Percentiles rank a stretch among this genome's conserved stretches.
phyloP scores from a whole-genome alignment of 2,329 filamentous ascomycete species.

The Sporothrix humicola region DNA sequence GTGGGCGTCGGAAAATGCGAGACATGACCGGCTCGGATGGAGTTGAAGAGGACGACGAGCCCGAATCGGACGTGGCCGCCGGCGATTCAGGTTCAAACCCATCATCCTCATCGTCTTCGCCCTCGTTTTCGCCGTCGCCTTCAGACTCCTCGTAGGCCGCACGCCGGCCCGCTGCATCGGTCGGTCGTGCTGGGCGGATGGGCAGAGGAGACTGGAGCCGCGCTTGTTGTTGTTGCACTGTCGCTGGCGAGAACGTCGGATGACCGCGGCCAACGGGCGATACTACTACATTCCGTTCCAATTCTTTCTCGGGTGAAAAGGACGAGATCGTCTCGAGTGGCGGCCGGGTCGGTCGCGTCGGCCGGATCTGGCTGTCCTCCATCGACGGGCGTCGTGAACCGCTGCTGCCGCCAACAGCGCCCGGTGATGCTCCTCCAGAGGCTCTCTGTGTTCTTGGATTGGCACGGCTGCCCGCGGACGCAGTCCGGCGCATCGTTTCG shows the following conservation, averaged over 20 bases:
- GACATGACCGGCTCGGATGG: conserved; percentile 62
- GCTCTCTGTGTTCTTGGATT: neutral
- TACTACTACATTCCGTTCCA: neutral
- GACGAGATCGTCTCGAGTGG: conserved; percentile 39
- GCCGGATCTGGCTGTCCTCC: conserved; percentile 23
- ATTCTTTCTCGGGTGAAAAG: neutral
- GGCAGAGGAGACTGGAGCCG: conserved; percentile 31
- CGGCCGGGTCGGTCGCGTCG: conserved; percentile 46
- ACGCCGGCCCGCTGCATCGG: neutral
- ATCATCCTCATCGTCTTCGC: neutral
- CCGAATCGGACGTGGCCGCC: conserved; percentile 48
- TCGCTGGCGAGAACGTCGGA: conserved; percentile 47
- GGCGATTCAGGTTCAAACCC: conserved; percentile 50
- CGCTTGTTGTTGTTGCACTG: conserved; percentile 46
- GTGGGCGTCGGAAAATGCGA: conserved; percentile 64
- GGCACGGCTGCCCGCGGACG: conserved; percentile 4
- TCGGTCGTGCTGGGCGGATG: conserved; percentile 39
- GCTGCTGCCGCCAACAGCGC: neutral
- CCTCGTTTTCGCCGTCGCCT: neutral
- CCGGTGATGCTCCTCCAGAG: neutral
- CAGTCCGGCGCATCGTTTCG: conserved; percentile 39
- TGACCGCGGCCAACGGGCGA: neutral
- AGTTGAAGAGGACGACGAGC: conserved; percentile 42
- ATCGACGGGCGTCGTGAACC: conserved; percentile 39
- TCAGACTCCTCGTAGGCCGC: neutral